A percentile compares a stretch with the other conserved stretches of the same genome.
phyloP scores from a whole-genome alignment of 2,329 filamentous ascomycete genomes.

The Fusarium temperatum region DNA sequence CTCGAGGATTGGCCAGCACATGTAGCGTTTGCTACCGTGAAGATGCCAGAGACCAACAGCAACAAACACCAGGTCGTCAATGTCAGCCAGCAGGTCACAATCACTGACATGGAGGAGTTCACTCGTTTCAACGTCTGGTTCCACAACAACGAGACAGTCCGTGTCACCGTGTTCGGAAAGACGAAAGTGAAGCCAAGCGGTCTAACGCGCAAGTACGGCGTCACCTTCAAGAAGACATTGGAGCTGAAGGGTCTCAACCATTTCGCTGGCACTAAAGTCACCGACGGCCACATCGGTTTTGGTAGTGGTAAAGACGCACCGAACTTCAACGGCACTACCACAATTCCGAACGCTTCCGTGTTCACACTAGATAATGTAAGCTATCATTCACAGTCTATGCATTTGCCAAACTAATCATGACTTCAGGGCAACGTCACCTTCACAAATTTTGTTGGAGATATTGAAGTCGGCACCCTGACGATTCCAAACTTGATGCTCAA shows the following conservation, averaged over 20 bases:
- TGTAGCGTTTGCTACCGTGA: slow-evolving; percentile 59
- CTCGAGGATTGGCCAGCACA: slow-evolving; percentile 59
- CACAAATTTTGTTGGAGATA: slow-evolving; percentile 62
- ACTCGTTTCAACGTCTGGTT: slow-evolving; percentile 65
- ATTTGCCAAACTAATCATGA: slow-evolving; percentile 1
- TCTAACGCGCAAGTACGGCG: slow-evolving; percentile 57
- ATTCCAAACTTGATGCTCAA: slow-evolving; percentile 66
- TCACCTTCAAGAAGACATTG: slow-evolving; percentile 66
- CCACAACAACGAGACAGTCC: slow-evolving; percentile 59
- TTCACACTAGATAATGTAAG: slow-evolving; percentile 71
- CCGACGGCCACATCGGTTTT: slow-evolving; percentile 58
- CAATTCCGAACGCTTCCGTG: slow-evolving; percentile 71
- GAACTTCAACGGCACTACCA: slow-evolving; percentile 69
- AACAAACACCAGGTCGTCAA: slow-evolving; percentile 61
- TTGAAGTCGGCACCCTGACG: slow-evolving; percentile 62
- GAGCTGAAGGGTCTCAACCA: slow-evolving; percentile 61
- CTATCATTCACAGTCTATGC: slow-evolving; percentile 10
- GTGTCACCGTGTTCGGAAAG: slow-evolving; percentile 61
- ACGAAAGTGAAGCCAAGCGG: slow-evolving; percentile 62
- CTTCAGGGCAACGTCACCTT: slow-evolving; percentile 70
- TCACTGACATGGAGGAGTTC: slow-evolving; percentile 59
- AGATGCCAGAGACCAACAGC: slow-evolving; percentile 62
- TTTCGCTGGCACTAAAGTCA: slow-evolving; percentile 64
- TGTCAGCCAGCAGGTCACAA: slow-evolving; percentile 57
- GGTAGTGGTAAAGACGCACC: slow-evolving; percentile 53